Conservation (phyloP, 306 rosid species). For the Canavalia gladiata region DNA sequence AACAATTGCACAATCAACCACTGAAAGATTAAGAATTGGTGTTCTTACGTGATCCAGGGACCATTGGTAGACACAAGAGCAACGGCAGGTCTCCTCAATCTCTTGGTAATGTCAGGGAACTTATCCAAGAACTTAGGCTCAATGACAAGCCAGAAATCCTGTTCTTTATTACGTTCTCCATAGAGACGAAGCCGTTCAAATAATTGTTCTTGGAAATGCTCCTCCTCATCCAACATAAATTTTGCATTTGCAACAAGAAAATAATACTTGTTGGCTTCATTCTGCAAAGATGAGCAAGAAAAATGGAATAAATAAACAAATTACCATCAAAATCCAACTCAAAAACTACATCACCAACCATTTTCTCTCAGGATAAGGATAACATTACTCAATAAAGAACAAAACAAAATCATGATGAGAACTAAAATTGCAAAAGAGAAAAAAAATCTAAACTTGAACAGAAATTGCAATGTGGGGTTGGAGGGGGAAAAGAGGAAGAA, state of each 20-base stretch:
- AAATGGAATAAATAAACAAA: neutral
- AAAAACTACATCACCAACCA: neutral
- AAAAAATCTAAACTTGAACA: neutral
- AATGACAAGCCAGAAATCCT: conserved; percentile 94
- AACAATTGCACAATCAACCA: conserved; percentile 18
- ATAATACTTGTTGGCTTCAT: conserved; percentile 66
- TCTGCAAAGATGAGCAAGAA: conserved; percentile 49
- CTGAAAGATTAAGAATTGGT: conserved; percentile 27
- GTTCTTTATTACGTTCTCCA: conserved; percentile 75
- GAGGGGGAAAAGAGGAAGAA: neutral
- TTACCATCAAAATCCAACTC: conserved; percentile 35
- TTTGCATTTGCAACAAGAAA: conserved; percentile 95
- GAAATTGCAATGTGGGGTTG: conserved; percentile 27
- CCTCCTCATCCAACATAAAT: conserved; percentile 98
- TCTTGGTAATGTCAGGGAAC: conserved; percentile 83
- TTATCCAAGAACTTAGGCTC: conserved; percentile 96
- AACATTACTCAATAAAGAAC: conserved; percentile 1
- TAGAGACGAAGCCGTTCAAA: conserved; percentile 76
- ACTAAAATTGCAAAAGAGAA: neutral
- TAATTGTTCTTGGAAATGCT: conserved; percentile 87
- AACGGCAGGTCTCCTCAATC: conserved; percentile 87
- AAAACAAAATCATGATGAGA: neutral
- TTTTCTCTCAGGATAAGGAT: conserved; percentile 24
- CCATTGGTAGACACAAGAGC: conserved; percentile 96
- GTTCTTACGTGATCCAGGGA: conserved; percentile 90